A percentile compares a stretch with the other conserved stretches of the same genome.
These are phyloP conservation scores for Coix lacrymajobi DNA, from an alignment of 176 grass and related monocot genomes.

Conservation along the genomic window DNA sequence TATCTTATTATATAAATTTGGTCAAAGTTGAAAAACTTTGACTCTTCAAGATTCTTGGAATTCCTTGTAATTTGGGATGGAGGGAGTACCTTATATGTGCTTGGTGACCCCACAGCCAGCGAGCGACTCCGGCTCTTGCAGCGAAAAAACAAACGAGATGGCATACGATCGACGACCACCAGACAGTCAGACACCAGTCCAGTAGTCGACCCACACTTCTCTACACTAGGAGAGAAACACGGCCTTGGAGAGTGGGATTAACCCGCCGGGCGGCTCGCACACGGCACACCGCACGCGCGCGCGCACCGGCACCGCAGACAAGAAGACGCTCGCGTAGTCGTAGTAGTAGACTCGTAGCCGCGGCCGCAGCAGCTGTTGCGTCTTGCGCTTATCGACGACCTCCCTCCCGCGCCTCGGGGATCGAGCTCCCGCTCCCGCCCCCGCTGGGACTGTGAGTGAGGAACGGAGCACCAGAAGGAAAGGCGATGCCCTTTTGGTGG, in stretches of 20 bases:
- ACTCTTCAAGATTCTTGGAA: no score
- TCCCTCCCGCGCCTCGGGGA: background rate
- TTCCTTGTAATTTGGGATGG: no score
- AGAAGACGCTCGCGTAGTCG: background rate
- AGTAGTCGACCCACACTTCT: background rate
- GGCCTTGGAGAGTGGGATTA: no score
- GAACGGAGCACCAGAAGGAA: background rate
- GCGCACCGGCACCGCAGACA: background rate
- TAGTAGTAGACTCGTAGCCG: background rate
- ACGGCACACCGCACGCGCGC: background rate
- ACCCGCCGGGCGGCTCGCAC: no score
- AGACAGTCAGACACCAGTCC: no score
- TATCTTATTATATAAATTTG: no score
- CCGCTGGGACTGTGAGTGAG: background rate
- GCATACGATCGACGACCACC: no score
- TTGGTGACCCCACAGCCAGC: no score
- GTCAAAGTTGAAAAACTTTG: no score
- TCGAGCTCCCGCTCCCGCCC: background rate
- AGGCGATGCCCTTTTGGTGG: slow-evolving; percentile 39
- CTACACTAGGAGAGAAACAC: background rate
- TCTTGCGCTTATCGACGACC: background rate
- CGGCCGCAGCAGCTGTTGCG: background rate
- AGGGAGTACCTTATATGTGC: no score
- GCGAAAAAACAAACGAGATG: no score
- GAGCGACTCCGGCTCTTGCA: no score